Conservation (phyloP, 2,329 filamentous ascomycete species). For the Botrytis elliptica region DNA sequence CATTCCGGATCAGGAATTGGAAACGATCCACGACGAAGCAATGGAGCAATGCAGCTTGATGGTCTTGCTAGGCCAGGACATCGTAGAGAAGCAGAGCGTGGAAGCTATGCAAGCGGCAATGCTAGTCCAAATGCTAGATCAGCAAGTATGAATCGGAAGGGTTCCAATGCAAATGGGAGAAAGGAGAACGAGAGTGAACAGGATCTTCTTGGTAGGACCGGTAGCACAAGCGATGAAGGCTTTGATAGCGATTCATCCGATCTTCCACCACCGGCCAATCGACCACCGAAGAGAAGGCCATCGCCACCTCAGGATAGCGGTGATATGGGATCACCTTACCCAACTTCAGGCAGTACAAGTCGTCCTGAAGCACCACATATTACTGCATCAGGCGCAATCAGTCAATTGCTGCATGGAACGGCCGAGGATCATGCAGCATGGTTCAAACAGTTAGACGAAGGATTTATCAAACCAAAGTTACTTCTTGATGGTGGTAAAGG, state of each 20-base stretch:
- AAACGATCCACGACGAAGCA: conserved; percentile 65
- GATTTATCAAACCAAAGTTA: conserved; percentile 90
- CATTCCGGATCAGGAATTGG: conserved; percentile 72
- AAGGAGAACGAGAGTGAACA: conserved; percentile 50
- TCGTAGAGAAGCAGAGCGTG: conserved; percentile 37
- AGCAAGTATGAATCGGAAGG: conserved; percentile 54
- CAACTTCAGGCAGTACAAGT: conserved; percentile 36
- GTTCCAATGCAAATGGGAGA: conserved; percentile 41
- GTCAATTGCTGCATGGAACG: conserved; percentile 72
- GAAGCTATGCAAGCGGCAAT: conserved; percentile 42
- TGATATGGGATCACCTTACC: conserved; percentile 33
- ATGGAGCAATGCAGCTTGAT: conserved; percentile 48
- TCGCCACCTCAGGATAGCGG: conserved; percentile 19
- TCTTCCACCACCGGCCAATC: conserved; percentile 58
- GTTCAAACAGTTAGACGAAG: conserved; percentile 91
- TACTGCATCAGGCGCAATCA: conserved; percentile 70
- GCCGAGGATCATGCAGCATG: conserved; percentile 85
- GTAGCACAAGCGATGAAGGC: conserved; percentile 50
- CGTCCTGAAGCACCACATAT: conserved; percentile 46
- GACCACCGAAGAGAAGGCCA: conserved; percentile 29
- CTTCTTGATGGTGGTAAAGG: conserved; percentile 66
- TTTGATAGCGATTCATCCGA: conserved; percentile 67
- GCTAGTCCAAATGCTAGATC: conserved; percentile 39
- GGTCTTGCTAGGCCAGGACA: conserved; percentile 55
- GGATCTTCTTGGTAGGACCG: conserved; percentile 50